Evolutionary conservation across 2,329 filamentous ascomycete genomes (phyloP).

Genomic region (Colletotrichum tanaceti): DNA sequence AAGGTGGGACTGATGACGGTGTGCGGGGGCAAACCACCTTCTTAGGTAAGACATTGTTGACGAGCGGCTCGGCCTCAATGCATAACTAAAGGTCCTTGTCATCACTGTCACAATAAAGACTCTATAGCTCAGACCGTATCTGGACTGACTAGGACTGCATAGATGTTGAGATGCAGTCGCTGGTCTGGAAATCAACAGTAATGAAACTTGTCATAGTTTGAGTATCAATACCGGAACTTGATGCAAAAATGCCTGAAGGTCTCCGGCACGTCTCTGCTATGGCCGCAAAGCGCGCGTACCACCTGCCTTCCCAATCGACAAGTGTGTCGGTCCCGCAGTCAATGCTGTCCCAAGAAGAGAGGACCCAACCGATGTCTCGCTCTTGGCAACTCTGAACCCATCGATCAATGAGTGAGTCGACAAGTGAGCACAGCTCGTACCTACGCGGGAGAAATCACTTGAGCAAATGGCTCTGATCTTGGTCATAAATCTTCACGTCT

Average conservation of each 20-base stretch:
- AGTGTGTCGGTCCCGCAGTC: neutral
- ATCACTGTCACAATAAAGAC: too few relatives aligned
- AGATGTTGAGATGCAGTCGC: neutral
- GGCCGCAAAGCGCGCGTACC: neutral
- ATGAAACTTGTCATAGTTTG: neutral
- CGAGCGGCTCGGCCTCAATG: neutral
- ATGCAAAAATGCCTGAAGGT: neutral
- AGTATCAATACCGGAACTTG: neutral
- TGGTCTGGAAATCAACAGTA: neutral
- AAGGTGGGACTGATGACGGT: slow-evolving; percentile 13
- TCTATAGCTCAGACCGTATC: neutral
- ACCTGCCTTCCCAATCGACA: too few relatives aligned
- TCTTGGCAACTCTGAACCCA: neutral
- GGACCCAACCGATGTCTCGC: too few relatives aligned
- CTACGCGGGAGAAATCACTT: neutral
- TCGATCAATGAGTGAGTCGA: neutral
- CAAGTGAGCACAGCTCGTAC: too few relatives aligned
- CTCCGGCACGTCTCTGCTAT: neutral
- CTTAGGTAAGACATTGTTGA: neutral
- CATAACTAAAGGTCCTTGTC: neutral
- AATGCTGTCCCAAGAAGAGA: neutral
- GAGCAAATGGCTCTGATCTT: too few relatives aligned
- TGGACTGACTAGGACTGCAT: too few relatives aligned
- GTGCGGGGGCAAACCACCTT: slow-evolving; percentile 14
- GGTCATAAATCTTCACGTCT: slow-evolving; percentile 15